Evolutionary conservation across 768 basidiomycete species (phyloP).

Genomic region (Mrakia blollopis): DNA sequence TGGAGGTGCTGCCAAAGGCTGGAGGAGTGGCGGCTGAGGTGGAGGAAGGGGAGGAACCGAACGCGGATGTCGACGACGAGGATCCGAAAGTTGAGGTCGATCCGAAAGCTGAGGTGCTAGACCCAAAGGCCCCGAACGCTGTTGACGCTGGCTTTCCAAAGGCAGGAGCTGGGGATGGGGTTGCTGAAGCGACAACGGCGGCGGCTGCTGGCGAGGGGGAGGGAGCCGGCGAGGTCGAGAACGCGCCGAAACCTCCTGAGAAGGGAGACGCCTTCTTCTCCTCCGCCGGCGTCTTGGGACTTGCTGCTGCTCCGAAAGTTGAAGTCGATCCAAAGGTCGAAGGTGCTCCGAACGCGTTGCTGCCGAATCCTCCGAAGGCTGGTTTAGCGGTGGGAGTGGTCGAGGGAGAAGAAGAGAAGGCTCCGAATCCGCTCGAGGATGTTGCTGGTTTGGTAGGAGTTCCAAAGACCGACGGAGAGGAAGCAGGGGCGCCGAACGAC

Average conservation of each 20-base stretch:
- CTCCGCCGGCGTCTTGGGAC: not conserved
- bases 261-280: constrained; percentile 27
- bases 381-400: not conserved
- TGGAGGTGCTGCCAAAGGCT: not conserved
- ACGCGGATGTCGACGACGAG: constrained; percentile 1
- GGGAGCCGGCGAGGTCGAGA: constrained; percentile 6
- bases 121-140: constrained; percentile 15
- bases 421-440: not conserved
- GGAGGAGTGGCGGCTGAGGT: not conserved
- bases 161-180: not conserved
- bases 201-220: not conserved
- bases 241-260: constrained; percentile 28
- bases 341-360: constrained; percentile 23
- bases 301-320: constrained; percentile 20
- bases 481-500: constrained; percentile 7
- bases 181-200: not conserved
- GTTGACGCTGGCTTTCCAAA: constrained; percentile 12
- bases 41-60: constrained; percentile 11
- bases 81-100: constrained; percentile 1
- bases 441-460: constrained; percentile 11
- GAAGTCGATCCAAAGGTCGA: constrained; percentile 28
- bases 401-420: not conserved
- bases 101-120: not conserved
- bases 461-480: constrained; percentile 6
- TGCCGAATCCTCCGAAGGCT: constrained; percentile 19